phyloP scores from a whole-genome alignment of 2,329 filamentous ascomycete genomes.

The Sordariomycetes sp. region DNA sequence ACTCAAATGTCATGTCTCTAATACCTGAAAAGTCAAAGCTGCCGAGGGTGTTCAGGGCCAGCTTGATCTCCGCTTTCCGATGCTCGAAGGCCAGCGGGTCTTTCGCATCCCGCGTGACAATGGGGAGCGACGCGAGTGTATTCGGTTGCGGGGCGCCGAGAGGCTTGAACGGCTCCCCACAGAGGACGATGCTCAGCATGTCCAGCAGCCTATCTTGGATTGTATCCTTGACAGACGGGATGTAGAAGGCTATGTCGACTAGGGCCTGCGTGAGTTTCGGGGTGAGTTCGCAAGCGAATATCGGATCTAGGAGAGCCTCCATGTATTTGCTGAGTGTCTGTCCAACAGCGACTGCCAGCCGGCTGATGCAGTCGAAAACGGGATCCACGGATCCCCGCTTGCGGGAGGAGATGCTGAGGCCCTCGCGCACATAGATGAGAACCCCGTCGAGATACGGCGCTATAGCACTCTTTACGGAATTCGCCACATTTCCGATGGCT shows the following conservation, averaged over 20 bases:
- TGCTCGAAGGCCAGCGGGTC: conserved; percentile 71
- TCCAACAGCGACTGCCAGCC: conserved; percentile 86
- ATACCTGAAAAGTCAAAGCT: conserved; percentile 75
- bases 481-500: conserved; percentile 90
- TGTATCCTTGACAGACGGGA: conserved; percentile 80
- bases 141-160: conserved; percentile 79
- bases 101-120: conserved; percentile 77
- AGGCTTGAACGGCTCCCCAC: conserved; percentile 82
- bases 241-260: conserved; percentile 98
- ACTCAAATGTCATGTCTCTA: neutral
- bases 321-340: conserved; percentile 98
- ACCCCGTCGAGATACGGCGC: conserved; percentile 92
- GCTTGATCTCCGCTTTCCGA: conserved; percentile 74
- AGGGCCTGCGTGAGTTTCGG: conserved; percentile 89
- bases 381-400: conserved; percentile 55
- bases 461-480: conserved; percentile 90
- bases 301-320: conserved; percentile 86
- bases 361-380: conserved; percentile 95
- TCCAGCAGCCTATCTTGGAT: conserved; percentile 92
- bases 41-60: conserved; percentile 89
- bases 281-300: conserved; percentile 91
- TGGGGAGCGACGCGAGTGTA: conserved; percentile 65
- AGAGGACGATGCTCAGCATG: conserved; percentile 87
- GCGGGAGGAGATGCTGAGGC: conserved; percentile 65
- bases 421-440: conserved; percentile 84